Percentiles rank a stretch among this genome's conserved stretches.
phyloP scores from a whole-genome alignment of 2,329 filamentous ascomycete species.

The Meredithiella fracta region DNA sequence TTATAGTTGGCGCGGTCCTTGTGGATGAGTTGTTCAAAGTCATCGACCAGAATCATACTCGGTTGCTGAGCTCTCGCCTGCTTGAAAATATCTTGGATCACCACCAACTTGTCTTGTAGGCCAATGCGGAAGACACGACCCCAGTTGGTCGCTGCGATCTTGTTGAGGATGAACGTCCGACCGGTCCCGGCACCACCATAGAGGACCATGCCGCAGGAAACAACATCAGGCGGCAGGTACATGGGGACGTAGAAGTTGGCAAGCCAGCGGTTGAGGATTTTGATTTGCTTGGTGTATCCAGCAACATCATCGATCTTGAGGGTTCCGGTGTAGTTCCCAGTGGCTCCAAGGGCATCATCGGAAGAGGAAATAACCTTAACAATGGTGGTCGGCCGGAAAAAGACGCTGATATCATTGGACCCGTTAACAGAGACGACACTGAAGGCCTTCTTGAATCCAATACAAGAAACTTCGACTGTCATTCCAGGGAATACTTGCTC shows the following conservation, averaged over 20 bases:
- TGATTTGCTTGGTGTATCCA: conserved; percentile 48
- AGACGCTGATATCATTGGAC: conserved; percentile 18
- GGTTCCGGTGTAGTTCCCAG: conserved; percentile 11
- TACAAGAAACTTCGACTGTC: conserved; percentile 41
- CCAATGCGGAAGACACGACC: conserved; percentile 48
- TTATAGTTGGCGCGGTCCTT: conserved; percentile 37
- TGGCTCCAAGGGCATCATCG: conserved; percentile 15
- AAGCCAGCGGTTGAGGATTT: conserved; percentile 51
- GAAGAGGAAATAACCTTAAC: conserved; percentile 25
- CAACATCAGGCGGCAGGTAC: conserved; percentile 20
- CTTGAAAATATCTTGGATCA: conserved; percentile 52
- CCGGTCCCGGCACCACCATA: conserved; percentile 75
- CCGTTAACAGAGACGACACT: conserved; percentile 10
- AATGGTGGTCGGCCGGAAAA: conserved; percentile 23
- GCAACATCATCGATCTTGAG: conserved; percentile 35
- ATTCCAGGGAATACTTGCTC: conserved; percentile 57
- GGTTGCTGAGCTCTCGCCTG: conserved; percentile 53
- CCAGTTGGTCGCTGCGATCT: conserved; percentile 53
- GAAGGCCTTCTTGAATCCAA: conserved; percentile 22
- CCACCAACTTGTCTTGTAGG: conserved; percentile 36
- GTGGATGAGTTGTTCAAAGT: conserved; percentile 53
- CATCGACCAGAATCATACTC: conserved; percentile 64
- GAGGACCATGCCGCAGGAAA: conserved; percentile 48
- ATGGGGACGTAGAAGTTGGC: conserved; percentile 32
- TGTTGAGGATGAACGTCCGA: conserved; percentile 58